phyloP scores from a whole-genome alignment of 2,329 filamentous ascomycete genomes.

The Rutstroemia sp. region DNA sequence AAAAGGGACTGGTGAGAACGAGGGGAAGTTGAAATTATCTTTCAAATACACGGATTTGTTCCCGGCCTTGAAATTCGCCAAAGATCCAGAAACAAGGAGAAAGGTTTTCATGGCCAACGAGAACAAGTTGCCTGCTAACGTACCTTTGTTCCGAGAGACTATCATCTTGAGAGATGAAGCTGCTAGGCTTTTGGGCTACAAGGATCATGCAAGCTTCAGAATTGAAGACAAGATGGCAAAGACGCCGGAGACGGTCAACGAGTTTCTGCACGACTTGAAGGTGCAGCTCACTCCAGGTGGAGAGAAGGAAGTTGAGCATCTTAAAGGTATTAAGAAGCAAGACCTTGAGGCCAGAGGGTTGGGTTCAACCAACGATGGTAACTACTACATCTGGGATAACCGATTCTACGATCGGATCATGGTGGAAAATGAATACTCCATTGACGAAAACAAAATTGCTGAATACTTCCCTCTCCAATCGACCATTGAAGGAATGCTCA shows the following conservation, averaged over 20 bases:
- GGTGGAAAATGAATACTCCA: slow-evolving; percentile 71
- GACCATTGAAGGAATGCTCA: slow-evolving; percentile 70
- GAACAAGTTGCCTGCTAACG: slow-evolving; percentile 66
- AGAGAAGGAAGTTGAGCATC: slow-evolving; percentile 58
- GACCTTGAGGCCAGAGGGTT: slow-evolving; percentile 54
- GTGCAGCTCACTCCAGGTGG: slow-evolving; percentile 61
- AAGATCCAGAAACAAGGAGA: slow-evolving; percentile 59
- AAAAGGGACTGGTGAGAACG: slow-evolving; percentile 64
- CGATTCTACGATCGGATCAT: slow-evolving; percentile 74
- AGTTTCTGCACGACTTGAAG: slow-evolving; percentile 65
- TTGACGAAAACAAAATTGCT: slow-evolving; percentile 72
- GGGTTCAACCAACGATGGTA: slow-evolving; percentile 48
- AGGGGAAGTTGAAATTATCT: slow-evolving; percentile 65
- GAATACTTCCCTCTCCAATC: slow-evolving; percentile 76
- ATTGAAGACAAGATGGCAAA: slow-evolving; percentile 87
- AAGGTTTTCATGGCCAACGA: slow-evolving; percentile 68
- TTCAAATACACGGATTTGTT: slow-evolving; percentile 84
- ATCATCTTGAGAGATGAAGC: slow-evolving; percentile 70
- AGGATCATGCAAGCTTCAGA: slow-evolving; percentile 66
- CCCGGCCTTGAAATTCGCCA: slow-evolving; percentile 70
- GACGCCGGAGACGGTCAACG: slow-evolving; percentile 61
- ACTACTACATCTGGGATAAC: slow-evolving; percentile 79
- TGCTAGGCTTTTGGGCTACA: slow-evolving; percentile 68
- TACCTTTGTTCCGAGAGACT: slow-evolving; percentile 66
- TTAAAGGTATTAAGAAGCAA: slow-evolving; percentile 68